Evolutionary conservation across 768 basidiomycete species (phyloP).

Genomic region (Boletus subcaerulescens): DNA sequence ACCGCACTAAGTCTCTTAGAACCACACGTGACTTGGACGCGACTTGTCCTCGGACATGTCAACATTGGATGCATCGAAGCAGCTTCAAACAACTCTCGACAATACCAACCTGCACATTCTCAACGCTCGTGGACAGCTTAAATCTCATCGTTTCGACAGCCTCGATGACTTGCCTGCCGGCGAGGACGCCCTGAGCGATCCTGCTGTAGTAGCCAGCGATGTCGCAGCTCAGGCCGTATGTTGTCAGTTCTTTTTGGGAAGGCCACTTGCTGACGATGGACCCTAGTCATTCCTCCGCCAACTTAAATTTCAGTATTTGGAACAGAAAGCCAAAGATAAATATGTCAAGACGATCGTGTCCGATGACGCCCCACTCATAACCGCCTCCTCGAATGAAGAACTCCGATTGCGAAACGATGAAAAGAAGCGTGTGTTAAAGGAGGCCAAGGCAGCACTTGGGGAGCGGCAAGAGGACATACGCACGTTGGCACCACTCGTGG

Average conservation of each 20-base stretch:
- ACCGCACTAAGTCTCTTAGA: no score
- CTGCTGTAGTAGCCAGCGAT: conserved; percentile 54
- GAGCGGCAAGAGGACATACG: conserved; percentile 63
- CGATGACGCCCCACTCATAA: conserved; percentile 79
- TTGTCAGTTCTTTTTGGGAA: background rate
- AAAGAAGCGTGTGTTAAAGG: conserved; percentile 69
- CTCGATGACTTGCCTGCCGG: conserved; percentile 25
- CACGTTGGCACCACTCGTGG: conserved; percentile 63
- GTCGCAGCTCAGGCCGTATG: conserved; percentile 62
- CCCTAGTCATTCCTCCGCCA: conserved; percentile 67
- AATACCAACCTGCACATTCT: conserved; percentile 23
- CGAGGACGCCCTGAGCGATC: conserved; percentile 43
- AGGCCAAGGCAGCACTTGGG: conserved; percentile 57
- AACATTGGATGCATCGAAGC: conserved; percentile 20
- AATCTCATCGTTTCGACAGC: conserved; percentile 27
- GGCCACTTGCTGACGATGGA: conserved; percentile 1
- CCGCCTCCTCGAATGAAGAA: conserved; percentile 74
- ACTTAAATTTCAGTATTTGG: conserved; percentile 85
- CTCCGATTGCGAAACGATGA: conserved; percentile 57
- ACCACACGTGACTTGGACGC: background rate
- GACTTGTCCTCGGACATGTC: conserved; percentile 11
- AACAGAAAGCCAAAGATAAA: conserved; percentile 88
- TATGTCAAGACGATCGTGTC: conserved; percentile 86
- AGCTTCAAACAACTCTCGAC: conserved; percentile 29
- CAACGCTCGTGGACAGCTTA: conserved; percentile 20